Evolutionary conservation across 441 rosid genomes (phyloP).

Genomic region (Corymbia citriodora): DNA sequence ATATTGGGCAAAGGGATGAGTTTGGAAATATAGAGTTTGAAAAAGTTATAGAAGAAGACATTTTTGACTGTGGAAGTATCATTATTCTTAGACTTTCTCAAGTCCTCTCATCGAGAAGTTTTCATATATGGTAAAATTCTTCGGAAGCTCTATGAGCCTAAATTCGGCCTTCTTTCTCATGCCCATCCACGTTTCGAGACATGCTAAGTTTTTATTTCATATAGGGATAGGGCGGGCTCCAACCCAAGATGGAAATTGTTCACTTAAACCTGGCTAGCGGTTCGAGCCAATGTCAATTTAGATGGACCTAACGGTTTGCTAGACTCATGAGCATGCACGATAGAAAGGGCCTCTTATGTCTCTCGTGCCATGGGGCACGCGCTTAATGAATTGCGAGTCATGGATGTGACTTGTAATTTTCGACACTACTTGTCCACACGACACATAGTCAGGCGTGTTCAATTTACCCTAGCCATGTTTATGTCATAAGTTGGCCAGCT

Average conservation of each 20-base stretch:
- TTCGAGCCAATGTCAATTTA: neutral
- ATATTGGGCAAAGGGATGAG: neutral
- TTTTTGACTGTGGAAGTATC: neutral
- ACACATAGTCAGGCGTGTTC: neutral
- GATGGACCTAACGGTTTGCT: rapidly evolving
- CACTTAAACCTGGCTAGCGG: neutral
- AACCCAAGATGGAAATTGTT: neutral
- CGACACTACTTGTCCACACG: rapidly evolving
- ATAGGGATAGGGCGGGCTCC: neutral
- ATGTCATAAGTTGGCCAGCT: too few species aligned
- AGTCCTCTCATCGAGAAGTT: neutral
- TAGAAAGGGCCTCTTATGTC: neutral
- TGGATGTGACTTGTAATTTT: neutral
- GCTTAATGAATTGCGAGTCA: too few species aligned
- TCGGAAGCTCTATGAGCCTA: neutral
- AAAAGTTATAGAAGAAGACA: neutral
- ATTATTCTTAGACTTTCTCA: neutral
- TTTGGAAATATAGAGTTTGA: neutral
- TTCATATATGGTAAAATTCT: neutral
- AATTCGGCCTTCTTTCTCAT: neutral
- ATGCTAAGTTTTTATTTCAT: too few species aligned
- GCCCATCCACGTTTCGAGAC: neutral
- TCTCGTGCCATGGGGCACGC: too few species aligned
- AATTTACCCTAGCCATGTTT: too few species aligned
- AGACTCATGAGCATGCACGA: neutral